Evolutionary conservation across 768 basidiomycete genomes (phyloP), one percentile per base, ranked within the genome.

Genomic region (Lactarius indigo): DNA sequence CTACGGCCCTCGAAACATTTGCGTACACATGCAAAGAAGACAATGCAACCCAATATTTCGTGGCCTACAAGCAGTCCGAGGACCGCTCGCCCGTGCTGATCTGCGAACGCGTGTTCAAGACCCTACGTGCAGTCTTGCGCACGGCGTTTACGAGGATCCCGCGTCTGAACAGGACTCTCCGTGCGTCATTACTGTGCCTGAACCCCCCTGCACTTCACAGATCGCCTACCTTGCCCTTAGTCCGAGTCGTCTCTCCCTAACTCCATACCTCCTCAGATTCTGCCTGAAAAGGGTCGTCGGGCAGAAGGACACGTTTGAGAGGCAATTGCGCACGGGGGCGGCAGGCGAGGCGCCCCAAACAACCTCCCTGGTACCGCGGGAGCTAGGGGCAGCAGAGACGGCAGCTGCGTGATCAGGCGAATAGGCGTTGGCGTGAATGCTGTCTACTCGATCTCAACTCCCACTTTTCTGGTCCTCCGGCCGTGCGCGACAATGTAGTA

Each of bases 211-310:
- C 28, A 89, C 89, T 2, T 90, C 92, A n/a, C 44, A 7, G 4
- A 20, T 4, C 10, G 0, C 9, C 44, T 10, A 26, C 39, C n/a
- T n/a, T n/a, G n/a, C n/a, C 33, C 28, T 35, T 39, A 59, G 47
- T 55, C 68, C n/a, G n/a, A n/a, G n/a, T n/a, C n/a, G n/a, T n/a
- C n/a, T n/a, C n/a, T n/a, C n/a, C n/a, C n/a, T n/a, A n/a, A n/a
- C n/a, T n/a, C n/a, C n/a, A 65, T 86, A 85, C 56, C 85, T 97
- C 30, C 96, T 96, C 0, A 97, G 97, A 0, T 90, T 98, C 61
- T 96, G 96, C 12, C 91, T 92, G 69, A 88, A 95, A 59, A 98
- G 98, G 76, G 95, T 96, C 64, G n/a, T n/a, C n/a, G n/a, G n/a
- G n/a, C n/a, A n/a, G n/a, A n/a, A n/a, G 71, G 96, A 93, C 64